Percentiles rank a stretch among this genome's conserved stretches.
phyloP scores from a whole-genome alignment of 805 yeast genomes.

The Suhomyces vadensis region DNA sequence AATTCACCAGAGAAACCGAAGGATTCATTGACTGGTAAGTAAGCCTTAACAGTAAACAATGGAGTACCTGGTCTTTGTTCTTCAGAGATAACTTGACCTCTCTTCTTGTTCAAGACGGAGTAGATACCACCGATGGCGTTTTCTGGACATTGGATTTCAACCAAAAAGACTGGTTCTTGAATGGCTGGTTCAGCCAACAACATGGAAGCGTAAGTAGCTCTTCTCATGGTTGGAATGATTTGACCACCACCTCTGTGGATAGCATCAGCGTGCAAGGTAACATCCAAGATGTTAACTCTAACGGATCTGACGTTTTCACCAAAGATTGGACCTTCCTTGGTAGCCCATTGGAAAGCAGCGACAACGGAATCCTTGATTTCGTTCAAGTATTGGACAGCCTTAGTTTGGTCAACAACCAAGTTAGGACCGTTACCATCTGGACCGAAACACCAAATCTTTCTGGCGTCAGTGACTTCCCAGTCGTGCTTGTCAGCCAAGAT shows the following conservation, averaged over 20 bases:
- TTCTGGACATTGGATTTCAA: conserved; percentile 99
- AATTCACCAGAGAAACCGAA: conserved; percentile 99
- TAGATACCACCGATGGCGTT: conserved; percentile 99
- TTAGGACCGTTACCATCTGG: conserved; percentile 99
- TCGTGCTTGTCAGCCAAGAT: conserved; percentile 97
- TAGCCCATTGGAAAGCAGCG: conserved; percentile 99
- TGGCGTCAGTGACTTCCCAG: conserved; percentile 99
- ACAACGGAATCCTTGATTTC: conserved; percentile 99
- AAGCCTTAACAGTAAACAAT: conserved; percentile 98
- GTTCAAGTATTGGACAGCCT: conserved; percentile 98
- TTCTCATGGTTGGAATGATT: conserved; percentile 99
- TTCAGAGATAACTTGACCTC: conserved; percentile 99
- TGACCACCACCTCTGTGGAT: conserved; percentile 99
- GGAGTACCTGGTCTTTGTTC: conserved; percentile 99
- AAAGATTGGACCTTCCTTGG: conserved; percentile 98
- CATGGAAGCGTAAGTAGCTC: conserved; percentile 98
- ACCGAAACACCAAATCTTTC: conserved; percentile 99
- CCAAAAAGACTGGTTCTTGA: conserved; percentile 99
- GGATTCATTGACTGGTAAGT: conserved; percentile 99
- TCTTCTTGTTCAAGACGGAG: conserved; percentile 98
- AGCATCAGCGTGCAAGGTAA: conserved; percentile 99
- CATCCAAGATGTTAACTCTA: conserved; percentile 98
- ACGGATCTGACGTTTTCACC: conserved; percentile 96
- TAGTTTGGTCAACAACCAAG: conserved; percentile 98
- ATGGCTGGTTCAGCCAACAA: conserved; percentile 98